Evolutionary conservation across 768 basidiomycete species (phyloP).

Genomic region (Candolleomyces aberdarensis): DNA sequence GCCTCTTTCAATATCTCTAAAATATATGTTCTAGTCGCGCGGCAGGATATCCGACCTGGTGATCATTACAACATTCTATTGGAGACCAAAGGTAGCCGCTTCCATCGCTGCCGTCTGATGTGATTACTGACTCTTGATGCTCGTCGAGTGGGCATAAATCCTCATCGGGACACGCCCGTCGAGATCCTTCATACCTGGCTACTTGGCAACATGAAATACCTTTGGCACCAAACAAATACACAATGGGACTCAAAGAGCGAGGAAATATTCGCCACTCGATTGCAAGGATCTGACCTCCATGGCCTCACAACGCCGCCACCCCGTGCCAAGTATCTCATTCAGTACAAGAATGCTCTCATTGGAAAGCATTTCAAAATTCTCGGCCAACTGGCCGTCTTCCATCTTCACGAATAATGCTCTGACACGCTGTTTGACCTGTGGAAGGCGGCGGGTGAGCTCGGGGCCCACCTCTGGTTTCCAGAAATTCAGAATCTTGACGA

Average conservation of each 20-base stretch:
- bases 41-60: constrained; percentile 11
- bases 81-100: too few species aligned
- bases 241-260: constrained; percentile 19
- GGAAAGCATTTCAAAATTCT: constrained; percentile 35
- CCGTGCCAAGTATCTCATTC: constrained; percentile 26
- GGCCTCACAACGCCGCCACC: constrained; percentile 24
- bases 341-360: constrained; percentile 31
- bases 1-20: too few species aligned
- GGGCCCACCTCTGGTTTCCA: constrained; percentile 26
- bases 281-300: constrained; percentile 20
- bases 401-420: constrained; percentile 19
- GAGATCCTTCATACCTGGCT: constrained; percentile 37
- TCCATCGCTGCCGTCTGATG: too few species aligned
- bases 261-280: constrained; percentile 20
- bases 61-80: constrained; percentile 17
- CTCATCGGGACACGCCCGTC: constrained; percentile 31
- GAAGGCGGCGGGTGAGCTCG: constrained; percentile 28
- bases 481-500: constrained; percentile 24
- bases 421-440: constrained; percentile 21
- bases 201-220: constrained; percentile 33
- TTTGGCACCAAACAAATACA: constrained; percentile 25
- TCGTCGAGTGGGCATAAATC: too few species aligned
- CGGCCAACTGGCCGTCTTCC: constrained; percentile 27
- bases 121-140: too few species aligned
- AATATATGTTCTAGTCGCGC: neutral